These are phyloP conservation scores for Suillus lakei DNA, from an alignment of 768 basidiomycete genomes.

Conservation along the genomic window DNA sequence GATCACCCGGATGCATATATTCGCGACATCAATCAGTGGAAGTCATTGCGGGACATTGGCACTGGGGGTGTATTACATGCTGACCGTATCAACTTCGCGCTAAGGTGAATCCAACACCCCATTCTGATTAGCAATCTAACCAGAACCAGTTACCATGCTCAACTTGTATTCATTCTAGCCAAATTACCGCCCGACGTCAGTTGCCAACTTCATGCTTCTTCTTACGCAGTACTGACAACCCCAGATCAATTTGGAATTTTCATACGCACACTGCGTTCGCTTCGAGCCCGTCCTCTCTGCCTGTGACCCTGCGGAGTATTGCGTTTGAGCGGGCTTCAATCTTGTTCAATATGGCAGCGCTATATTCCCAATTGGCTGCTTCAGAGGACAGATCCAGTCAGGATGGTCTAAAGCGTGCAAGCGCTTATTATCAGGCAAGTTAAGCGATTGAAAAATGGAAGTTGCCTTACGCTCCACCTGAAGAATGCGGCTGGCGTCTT, in stretches of 20 bases:
- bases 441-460: not conserved
- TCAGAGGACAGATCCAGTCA: constrained; percentile 68
- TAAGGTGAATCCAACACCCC: constrained; percentile 55
- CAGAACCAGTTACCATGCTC: constrained; percentile 81
- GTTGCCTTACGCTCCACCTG: constrained; percentile 6
- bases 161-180: constrained; percentile 79
- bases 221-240: constrained; percentile 14
- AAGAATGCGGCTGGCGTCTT: constrained; percentile 77
- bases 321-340: constrained; percentile 79
- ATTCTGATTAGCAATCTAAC: constrained; percentile 12
- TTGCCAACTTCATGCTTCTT: constrained; percentile 14
- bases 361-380: constrained; percentile 82
- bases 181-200: constrained; percentile 84
- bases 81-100: constrained; percentile 52
- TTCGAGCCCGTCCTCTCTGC: constrained; percentile 48
- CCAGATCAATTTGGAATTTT: constrained; percentile 72
- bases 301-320: constrained; percentile 73
- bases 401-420: constrained; percentile 87
- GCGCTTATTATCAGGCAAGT: constrained; percentile 69
- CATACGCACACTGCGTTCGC: constrained; percentile 77
- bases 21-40: constrained; percentile 76
- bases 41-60: constrained; percentile 60
- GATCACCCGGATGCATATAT: constrained; percentile 87
- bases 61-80: constrained; percentile 57
- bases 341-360: constrained; percentile 84